Evolutionary conservation across 768 basidiomycete genomes (phyloP).

Genomic region (Amanita fuliginea): DNA sequence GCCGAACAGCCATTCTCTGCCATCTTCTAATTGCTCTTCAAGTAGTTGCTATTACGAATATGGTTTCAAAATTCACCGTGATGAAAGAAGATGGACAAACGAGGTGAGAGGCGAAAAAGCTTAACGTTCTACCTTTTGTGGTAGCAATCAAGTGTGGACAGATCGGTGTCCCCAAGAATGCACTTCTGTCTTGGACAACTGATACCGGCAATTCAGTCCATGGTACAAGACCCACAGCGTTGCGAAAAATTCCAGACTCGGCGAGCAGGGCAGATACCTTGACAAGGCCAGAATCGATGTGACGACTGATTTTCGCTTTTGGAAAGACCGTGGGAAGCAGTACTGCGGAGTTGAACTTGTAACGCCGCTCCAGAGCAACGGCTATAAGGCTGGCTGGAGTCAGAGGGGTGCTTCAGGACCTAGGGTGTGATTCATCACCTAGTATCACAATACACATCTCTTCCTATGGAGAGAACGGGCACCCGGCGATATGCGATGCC

Average conservation of each 20-base stretch:
- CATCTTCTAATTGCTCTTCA: slow-evolving; percentile 38
- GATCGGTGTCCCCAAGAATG: background rate
- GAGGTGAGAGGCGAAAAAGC: slow-evolving; percentile 33
- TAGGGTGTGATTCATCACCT: slow-evolving; percentile 33
- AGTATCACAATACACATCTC: slow-evolving; percentile 32
- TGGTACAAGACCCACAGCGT: background rate
- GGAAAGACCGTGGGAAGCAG: background rate
- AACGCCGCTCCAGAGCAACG: background rate
- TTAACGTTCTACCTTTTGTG: slow-evolving; percentile 12
- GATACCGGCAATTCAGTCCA: background rate
- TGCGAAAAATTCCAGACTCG: background rate
- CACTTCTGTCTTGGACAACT: background rate
- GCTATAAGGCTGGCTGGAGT: background rate
- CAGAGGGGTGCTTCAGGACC: background rate
- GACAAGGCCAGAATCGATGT: background rate
- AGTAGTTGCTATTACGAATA: slow-evolving; percentile 16
- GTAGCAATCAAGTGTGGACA: background rate
- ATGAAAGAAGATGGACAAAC: slow-evolving; percentile 18
- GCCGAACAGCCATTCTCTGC: slow-evolving; percentile 46
- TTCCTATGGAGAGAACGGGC: slow-evolving; percentile 48
- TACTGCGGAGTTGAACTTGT: background rate
- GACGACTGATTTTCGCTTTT: background rate
- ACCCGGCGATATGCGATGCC: slow-evolving; percentile 38
- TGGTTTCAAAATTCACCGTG: background rate
- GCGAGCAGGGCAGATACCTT: background rate